Evolutionary conservation across 73 alveolate genomes (phyloP).

Genomic region (Effrenium voratum): DNA sequence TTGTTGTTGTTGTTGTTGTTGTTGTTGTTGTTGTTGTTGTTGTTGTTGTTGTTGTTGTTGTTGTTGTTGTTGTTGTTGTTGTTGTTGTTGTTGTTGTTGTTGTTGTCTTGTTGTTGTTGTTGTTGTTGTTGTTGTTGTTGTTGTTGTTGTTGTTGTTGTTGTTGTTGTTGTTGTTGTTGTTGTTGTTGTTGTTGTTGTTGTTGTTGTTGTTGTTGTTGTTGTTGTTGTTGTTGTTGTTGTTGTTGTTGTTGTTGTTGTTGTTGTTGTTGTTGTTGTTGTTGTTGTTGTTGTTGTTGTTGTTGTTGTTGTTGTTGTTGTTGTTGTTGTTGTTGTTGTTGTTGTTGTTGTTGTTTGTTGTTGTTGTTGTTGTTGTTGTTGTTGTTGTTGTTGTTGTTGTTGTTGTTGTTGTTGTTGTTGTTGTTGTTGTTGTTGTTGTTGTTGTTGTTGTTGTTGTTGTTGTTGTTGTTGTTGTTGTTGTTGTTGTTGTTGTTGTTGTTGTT

Average conservation of each 20-base stretch:
- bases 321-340: not conserved
- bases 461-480: too few species aligned
- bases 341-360: not conserved
- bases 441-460: not conserved
- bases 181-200: not conserved
- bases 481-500: too few species aligned
- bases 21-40: too few species aligned
- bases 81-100: not conserved
- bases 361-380: not conserved
- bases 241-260: not conserved
- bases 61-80: too few species aligned
- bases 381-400: not conserved
- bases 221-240: not conserved
- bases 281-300: too few species aligned
- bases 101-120: not conserved
- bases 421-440: not conserved
- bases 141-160: not conserved
- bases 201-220: not conserved
- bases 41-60: too few species aligned
- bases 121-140: not conserved
- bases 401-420: not conserved
- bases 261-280: too few species aligned
- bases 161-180: not conserved
- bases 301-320: not conserved
- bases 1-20: too few species aligned